Evolutionary conservation across 768 basidiomycete species (phyloP), one percentile per base, ranked within the genome.

Genomic region (Amanita jacksonii): DNA sequence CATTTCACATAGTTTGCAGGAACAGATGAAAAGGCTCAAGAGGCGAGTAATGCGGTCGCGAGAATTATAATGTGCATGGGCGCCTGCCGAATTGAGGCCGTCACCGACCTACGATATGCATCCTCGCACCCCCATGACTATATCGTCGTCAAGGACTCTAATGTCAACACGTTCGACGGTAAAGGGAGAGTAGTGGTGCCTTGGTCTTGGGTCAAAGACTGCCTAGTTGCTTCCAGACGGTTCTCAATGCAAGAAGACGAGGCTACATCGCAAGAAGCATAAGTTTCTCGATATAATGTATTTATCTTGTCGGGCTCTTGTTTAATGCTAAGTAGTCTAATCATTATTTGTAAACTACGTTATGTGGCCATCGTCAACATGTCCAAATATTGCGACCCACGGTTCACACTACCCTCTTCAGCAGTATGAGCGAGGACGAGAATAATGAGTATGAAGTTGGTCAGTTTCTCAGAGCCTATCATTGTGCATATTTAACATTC

Each of bases 21-120:
- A 20, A 38, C 43, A 16, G 63, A 65, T 8, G 57, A 65, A 46
- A 65, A 64, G 46, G 45, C 56, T 12, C 60, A 61, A 54, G 66
- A 66, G 48, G 65, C 65, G 7, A 67, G 64, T 46, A 69, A 67
- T 51, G 59, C 62, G 36, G 73, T 77, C 50, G 76, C 72, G 18
- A 76, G 75, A 40, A 83, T 92, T 48, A 72, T 89, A 27, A 59
- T 87, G 33, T 74, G 76, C 23, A 86, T 92, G 79, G 88, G 89
- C 1, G 86, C 90, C 0, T 61, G 63, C 5, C 66, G 62, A 9
- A 81, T 93, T 36, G 83, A 88, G 58, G 77, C 78, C 2, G 73
- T 80, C 22, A 59, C 64, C 6, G 72, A 77, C n/a, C 23, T 61
- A 7, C 66, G 62, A 45, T 58, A 63, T 48, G 72, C 76, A 3